phyloP scores from a whole-genome alignment of 2,329 filamentous ascomycete genomes.

The Septoria petroselini region DNA sequence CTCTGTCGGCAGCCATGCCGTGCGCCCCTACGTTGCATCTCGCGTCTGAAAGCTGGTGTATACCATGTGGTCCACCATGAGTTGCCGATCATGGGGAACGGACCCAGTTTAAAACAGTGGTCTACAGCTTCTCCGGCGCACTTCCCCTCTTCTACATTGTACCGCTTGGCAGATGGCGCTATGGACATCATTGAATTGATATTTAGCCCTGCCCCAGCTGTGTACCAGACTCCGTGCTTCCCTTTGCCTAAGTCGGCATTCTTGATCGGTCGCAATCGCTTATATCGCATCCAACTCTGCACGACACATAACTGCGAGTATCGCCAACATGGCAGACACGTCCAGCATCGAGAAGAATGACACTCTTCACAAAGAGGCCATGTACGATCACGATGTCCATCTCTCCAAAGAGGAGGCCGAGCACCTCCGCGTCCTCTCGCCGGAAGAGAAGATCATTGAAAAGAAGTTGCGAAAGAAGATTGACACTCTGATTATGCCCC shows the following conservation, averaged over 20 bases:
- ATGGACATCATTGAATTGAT: slow-evolving; percentile 1
- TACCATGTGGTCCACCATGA: slow-evolving; percentile 16
- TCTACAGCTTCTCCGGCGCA: slow-evolving; percentile 1
- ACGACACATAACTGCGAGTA: neutral
- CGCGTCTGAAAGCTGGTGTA: slow-evolving; percentile 12
- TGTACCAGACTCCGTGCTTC: neutral
- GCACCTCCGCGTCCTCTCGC: slow-evolving; percentile 31
- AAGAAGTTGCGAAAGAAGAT: slow-evolving; percentile 65
- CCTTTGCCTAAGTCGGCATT: neutral
- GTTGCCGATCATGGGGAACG: slow-evolving; percentile 13
- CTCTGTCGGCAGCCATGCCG: neutral
- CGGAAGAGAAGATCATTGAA: slow-evolving; percentile 45
- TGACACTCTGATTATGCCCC: slow-evolving; percentile 64
- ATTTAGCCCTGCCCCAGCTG: slow-evolving; percentile 5
- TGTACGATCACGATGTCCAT: slow-evolving; percentile 25
- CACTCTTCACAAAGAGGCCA: slow-evolving; percentile 27
- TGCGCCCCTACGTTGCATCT: slow-evolving; percentile 12
- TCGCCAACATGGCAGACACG: neutral
- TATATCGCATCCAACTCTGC: neutral
- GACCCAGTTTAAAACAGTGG: neutral
- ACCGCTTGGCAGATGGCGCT: slow-evolving; percentile 8
- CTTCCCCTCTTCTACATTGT: slow-evolving; percentile 19
- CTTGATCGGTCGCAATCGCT: neutral
- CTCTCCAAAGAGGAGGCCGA: slow-evolving; percentile 25
- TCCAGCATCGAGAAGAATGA: slow-evolving; percentile 24